Evolutionary conservation across 225 moss, liverwort and hornwort species (phyloP), one percentile per base, ranked within the genome.

Genomic region (Pseudisothecium myosuroides): DNA sequence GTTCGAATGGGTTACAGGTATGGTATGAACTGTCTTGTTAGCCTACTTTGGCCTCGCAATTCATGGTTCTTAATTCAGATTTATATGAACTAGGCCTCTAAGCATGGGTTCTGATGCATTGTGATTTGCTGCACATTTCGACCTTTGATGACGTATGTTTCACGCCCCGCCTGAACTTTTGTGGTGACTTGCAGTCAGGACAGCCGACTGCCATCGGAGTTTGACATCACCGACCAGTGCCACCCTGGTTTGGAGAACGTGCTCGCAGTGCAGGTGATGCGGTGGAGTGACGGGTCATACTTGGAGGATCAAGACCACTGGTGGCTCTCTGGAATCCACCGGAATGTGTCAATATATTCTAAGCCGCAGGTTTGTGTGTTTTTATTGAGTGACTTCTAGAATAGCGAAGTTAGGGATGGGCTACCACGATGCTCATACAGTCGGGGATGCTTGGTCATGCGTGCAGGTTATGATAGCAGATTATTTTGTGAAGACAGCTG

Each of bases 211-310:
- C 99, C 99, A 59, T 95, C 97, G 36, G 99, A 99, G 73, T 99
- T 96, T 85, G 97, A 99, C 86, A 95, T 97, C 37, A 94, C 97
- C 56, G 87, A 95, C 37, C 92, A 93, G 77, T 97, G 96, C 83
- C 93, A 85, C 75, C 83, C 93, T 63, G 89, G 90, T 68, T 26
- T 63, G 73, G 95, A 96, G 88, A 97, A 97, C 87, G 90, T 95
- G 83, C 82, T 99, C 29, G 97, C 96, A 85, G 99, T 99, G 64
- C 99, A 99, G 94, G 97, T 99, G 54, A 96, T 99, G 95, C 92
- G 99, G 80, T 99, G 99, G 99, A 97, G 99, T 89, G 99, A 99
- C 83, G 99, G 99, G 43, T 99, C 99, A n/a, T 99, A 99, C 90
- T 92, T 99, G 79, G 99, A 99, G 94, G 99, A 99, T 87, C 99